Evolutionary conservation across 352 stramenopile species (phyloP).

Genomic region (Phytophthora vignae): DNA sequence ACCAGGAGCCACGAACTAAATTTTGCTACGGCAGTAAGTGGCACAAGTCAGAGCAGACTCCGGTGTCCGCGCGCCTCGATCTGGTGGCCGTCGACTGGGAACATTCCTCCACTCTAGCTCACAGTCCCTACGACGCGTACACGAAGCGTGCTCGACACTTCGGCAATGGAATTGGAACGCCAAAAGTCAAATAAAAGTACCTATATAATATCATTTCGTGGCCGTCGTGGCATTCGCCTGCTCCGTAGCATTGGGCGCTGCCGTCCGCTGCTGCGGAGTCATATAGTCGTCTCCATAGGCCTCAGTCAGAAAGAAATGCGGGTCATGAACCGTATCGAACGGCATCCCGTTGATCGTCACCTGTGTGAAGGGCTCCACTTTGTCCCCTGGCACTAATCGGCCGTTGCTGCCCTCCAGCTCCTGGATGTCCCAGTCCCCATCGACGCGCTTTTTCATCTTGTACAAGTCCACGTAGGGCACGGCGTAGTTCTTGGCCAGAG

Average conservation of each 20-base stretch:
- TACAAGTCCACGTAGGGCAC: constrained; percentile 58
- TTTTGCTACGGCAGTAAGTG: neutral
- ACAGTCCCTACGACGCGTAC: neutral
- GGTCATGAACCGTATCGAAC: constrained; percentile 50
- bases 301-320: constrained; percentile 36
- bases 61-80: neutral
- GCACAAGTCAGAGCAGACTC: neutral
- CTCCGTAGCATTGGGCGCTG: constrained; percentile 1
- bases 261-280: constrained; percentile 17
- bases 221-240: constrained; percentile 1
- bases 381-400: constrained; percentile 18
- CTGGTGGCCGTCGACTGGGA: neutral
- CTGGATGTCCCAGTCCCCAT: constrained; percentile 32
- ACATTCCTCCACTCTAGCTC: neutral
- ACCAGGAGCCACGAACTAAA: neutral
- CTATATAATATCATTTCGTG: neutral
- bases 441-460: constrained; percentile 19
- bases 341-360: constrained; percentile 44
- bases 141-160: constrained; percentile 1
- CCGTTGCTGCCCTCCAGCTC: constrained; percentile 18
- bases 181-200: neutral
- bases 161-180: neutral
- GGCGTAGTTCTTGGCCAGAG: constrained; percentile 12
- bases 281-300: constrained; percentile 49
- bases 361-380: constrained; percentile 34